These are phyloP conservation scores for Biscogniauxia sp. DNA, from an alignment of 2,329 filamentous ascomycete genomes.

Conservation along the genomic window DNA sequence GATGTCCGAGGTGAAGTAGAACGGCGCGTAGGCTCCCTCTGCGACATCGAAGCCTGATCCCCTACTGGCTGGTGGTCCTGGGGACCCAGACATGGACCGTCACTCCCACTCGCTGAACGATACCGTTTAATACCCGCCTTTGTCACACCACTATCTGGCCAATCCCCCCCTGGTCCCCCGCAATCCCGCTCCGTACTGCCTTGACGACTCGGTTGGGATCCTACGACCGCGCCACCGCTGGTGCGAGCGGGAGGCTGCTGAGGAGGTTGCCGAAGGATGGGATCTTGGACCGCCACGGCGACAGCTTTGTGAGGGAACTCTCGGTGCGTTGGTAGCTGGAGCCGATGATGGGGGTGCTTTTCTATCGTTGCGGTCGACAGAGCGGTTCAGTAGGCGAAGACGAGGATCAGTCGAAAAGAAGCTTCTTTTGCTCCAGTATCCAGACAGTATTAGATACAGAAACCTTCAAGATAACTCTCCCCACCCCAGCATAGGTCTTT, in stretches of 20 bases:
- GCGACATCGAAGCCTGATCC: conserved; percentile 64
- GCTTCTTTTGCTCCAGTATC: conserved; percentile 6
- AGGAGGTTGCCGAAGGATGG: conserved; percentile 29
- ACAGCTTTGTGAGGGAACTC: conserved; percentile 10
- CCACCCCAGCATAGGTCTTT: conserved; percentile 6
- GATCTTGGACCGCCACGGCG: conserved; percentile 41
- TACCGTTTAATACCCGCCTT: conserved; percentile 29
- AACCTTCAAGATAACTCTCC: conserved; percentile 7
- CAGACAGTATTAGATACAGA: conserved; percentile 9
- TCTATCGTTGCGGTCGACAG: conserved; percentile 4
- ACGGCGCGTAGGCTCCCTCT: conserved; percentile 56
- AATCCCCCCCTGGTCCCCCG: conserved; percentile 26
- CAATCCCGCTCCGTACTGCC: conserved; percentile 22
- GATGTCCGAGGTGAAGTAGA: conserved; percentile 52
- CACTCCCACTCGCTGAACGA: conserved; percentile 25
- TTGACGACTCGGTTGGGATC: conserved; percentile 21
- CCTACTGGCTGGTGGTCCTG: conserved; percentile 50
- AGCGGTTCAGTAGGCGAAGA: conserved; percentile 10
- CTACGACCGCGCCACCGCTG: conserved; percentile 30
- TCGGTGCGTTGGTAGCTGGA: conserved; percentile 8
- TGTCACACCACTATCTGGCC: conserved; percentile 26
- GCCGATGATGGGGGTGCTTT: conserved; percentile 3
- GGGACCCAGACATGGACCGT: conserved; percentile 58
- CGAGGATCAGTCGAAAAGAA: conserved; percentile 8
- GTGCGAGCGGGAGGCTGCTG: conserved; percentile 31